Evolutionary conservation across 176 grass and related monocot species (phyloP).

Genomic region (Bolboschoenus planiculmis): DNA sequence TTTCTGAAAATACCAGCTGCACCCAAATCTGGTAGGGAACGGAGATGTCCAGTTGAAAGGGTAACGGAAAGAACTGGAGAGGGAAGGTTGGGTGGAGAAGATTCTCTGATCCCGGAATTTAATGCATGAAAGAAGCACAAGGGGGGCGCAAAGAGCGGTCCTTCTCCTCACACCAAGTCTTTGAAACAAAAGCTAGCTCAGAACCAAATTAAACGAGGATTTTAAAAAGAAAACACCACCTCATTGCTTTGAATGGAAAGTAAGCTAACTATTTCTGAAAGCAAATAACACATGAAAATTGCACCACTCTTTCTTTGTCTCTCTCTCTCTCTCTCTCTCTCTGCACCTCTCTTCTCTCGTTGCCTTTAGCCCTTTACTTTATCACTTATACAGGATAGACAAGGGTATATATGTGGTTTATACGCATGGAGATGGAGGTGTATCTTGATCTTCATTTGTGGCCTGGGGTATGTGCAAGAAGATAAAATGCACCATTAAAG

Average conservation of each 20-base stretch:
- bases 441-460: background rate
- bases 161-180: constrained; percentile 34
- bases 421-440: background rate
- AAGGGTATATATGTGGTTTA: background rate
- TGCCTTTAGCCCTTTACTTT: background rate
- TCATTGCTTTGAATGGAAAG: constrained; percentile 54
- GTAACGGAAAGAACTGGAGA: background rate
- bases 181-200: background rate
- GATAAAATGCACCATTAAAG: constrained; percentile 3
- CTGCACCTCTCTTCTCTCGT: background rate
- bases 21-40: background rate
- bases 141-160: constrained; percentile 8
- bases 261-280: constrained; percentile 35
- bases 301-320: background rate
- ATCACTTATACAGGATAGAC: too few relatives aligned
- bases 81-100: constrained; percentile 8
- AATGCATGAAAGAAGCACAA: constrained; percentile 41
- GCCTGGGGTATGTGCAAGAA: background rate
- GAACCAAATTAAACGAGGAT: constrained; percentile 6
- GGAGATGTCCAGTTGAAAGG: background rate
- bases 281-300: constrained; percentile 17
- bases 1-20: background rate
- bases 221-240: constrained; percentile 16
- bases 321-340: constrained; percentile 7
- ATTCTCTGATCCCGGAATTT: constrained; percentile 41